These are phyloP conservation scores for Lasiodiplodia sp. DNA, from an alignment of 2,329 filamentous ascomycete species.

Conservation along the genomic window DNA sequence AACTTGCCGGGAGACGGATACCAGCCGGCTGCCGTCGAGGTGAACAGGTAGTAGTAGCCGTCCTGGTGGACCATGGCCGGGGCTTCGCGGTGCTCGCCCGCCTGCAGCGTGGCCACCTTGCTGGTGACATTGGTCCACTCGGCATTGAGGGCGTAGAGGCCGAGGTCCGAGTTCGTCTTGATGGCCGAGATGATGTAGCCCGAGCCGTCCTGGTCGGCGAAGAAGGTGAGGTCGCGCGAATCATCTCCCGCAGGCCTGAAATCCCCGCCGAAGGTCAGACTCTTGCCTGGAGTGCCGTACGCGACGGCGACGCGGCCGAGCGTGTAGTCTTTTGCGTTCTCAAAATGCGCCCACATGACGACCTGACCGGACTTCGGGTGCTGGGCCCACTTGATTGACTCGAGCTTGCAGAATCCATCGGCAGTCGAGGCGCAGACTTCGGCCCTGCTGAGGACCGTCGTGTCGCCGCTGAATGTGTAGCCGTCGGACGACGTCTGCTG, in stretches of 20 bases:
- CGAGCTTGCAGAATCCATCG: constrained; percentile 33
- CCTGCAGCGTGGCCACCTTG: constrained; percentile 32
- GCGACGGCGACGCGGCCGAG: constrained; percentile 36
- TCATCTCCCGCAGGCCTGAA: constrained; percentile 34
- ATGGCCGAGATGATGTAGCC: constrained; percentile 34
- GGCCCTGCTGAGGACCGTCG: constrained; percentile 25
- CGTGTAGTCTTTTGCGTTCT: constrained; percentile 33
- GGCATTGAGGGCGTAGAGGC: constrained; percentile 35
- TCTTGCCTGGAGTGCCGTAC: constrained; percentile 31
- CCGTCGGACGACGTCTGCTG: constrained; percentile 35
- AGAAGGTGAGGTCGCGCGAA: constrained; percentile 35
- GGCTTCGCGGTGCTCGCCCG: constrained; percentile 32
- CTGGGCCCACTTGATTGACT: constrained; percentile 31
- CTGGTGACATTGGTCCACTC: constrained; percentile 33
- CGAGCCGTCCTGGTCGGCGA: constrained; percentile 31
- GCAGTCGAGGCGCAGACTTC: neutral
- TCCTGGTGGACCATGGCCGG: constrained; percentile 33
- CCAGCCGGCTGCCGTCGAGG: constrained; percentile 34
- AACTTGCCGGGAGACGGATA: constrained; percentile 33
- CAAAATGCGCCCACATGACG: constrained; percentile 36
- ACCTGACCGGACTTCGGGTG: constrained; percentile 31
- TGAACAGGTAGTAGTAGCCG: constrained; percentile 35
- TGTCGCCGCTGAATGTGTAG: constrained; percentile 34
- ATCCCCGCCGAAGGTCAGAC: constrained; percentile 33
- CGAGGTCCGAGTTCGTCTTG: constrained; percentile 35